Percentiles rank a stretch among this genome's conserved stretches.
Conservation (phyloP, 495 filamentous ascomycete genomes). For the Xylaria nigripes region DNA sequence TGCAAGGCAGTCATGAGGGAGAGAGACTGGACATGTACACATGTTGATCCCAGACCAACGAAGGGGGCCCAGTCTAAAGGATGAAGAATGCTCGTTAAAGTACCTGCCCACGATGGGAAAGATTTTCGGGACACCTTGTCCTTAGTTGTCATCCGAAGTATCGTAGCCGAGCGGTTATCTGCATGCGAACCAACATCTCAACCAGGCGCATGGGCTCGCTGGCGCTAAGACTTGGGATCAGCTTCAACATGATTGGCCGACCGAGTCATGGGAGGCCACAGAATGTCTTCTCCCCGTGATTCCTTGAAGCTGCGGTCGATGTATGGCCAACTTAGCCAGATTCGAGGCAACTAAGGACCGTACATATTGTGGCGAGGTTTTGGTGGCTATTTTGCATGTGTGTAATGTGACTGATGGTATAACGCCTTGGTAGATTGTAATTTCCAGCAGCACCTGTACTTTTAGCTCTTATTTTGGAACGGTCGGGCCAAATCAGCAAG, state of each 20-base stretch:
- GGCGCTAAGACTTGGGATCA: not conserved
- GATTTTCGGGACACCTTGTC: not conserved
- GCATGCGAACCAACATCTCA: constrained; percentile 1
- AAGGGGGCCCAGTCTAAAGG: not conserved
- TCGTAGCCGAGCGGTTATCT: not conserved
- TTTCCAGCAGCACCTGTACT: not conserved
- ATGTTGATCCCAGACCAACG: not conserved
- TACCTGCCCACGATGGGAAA: not conserved
- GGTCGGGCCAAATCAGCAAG: not conserved
- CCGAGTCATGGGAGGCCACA: not conserved
- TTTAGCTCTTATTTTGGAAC: not conserved
- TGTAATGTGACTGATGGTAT: not conserved
- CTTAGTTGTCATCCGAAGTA: not conserved
- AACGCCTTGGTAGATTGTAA: not conserved
- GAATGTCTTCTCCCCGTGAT: not conserved
- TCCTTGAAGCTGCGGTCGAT: not conserved
- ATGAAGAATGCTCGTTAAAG: not conserved
- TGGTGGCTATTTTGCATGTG: not conserved
- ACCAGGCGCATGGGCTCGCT: not conserved
- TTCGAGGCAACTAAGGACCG: not conserved
- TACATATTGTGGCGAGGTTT: not conserved
- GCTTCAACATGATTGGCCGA: not conserved
- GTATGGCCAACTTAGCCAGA: not conserved
- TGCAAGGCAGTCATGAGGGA: constrained; percentile 7
- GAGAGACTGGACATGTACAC: not conserved